Base-by-base conservation (phyloP, 2,329 filamentous ascomycete genomes). In the Didymella exigua region DNA sequence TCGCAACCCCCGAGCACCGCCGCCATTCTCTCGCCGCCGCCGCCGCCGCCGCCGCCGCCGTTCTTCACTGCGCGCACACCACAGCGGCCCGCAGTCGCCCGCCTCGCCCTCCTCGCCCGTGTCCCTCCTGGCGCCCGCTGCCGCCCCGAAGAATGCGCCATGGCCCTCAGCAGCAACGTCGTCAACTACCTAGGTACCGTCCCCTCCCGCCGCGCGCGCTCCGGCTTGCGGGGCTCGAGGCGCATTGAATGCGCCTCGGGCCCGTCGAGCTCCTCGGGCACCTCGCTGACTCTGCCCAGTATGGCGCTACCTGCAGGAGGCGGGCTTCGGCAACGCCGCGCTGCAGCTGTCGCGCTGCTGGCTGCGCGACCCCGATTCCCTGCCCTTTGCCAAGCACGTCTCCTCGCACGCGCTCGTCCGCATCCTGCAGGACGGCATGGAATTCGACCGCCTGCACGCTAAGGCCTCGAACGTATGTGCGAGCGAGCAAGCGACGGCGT, bases 371-470 rank as follows among this genome's bases (percentile, higher is more conserved):
- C 84, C 84, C 49, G 83, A 87, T 64, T 76, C 75, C 63, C 78
- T 87, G 41, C 83, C 85, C 18, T 88, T 88, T 74, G 84, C 85
- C 54, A 79, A 77, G 41, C 79, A 81, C 63, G 83, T 88, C 66
- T 81, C 80, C 65, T 79, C 82, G 30, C 82, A 85, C 68, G 82
- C 84, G 31, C 77, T 89, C 54, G 78, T 88, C 40, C 79, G 81
- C 38, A 77, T 89, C 48, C 82, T 88, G 29, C 86, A 88, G 66
- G 85, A 87, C 68, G 86, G 86, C 49, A 75, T 89, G 40, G 76
- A 70, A 61, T 75, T 80, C 55, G 79, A 82, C 63, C 73, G 78
- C 54, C 63, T 76, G 52, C 72, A 75, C 58, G 70, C 75, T 18
- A 66, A 75, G 49, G 69, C 72, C 16, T 67, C 60, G 43, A 65